phyloP scores from a whole-genome alignment of 2,329 filamentous ascomycete species.

The Colletotrichum plurivorum region DNA sequence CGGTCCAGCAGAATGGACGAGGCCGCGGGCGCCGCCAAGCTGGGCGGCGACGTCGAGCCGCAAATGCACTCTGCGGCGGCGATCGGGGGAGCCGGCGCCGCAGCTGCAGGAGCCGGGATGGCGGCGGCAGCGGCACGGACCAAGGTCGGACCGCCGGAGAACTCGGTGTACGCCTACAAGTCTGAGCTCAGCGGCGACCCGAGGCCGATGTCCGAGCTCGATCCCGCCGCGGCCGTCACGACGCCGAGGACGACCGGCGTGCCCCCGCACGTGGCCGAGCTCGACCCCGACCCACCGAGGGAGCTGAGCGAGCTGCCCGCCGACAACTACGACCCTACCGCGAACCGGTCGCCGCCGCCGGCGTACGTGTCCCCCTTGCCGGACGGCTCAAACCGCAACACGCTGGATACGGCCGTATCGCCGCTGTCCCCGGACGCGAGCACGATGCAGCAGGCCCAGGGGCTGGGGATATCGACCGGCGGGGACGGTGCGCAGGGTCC shows the following conservation, averaged over 20 bases:
- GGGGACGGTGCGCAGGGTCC: background rate
- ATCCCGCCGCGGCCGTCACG: slow-evolving; percentile 23
- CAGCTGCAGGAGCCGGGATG: background rate
- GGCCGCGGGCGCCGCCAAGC: background rate
- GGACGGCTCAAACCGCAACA: background rate
- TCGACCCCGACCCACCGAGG: slow-evolving; percentile 12
- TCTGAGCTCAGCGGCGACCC: slow-evolving; percentile 33
- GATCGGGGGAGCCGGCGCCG: background rate
- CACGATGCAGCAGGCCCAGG: slow-evolving; percentile 1
- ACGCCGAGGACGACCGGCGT: background rate
- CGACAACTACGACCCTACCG: slow-evolving; percentile 29
- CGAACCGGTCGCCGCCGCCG: slow-evolving; percentile 15
- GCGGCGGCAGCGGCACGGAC: slow-evolving; percentile 10
- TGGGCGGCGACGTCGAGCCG: slow-evolving; percentile 2
- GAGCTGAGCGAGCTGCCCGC: slow-evolving; percentile 31
- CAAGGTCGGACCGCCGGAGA: background rate
- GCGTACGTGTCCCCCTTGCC: slow-evolving; percentile 27
- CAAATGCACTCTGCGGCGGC: slow-evolving; percentile 14
- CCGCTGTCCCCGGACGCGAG: slow-evolving; percentile 24
- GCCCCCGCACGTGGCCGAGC: slow-evolving; percentile 18
- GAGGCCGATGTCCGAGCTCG: slow-evolving; percentile 23
- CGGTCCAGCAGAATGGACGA: slow-evolving; percentile 11
- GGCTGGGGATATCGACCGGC: background rate
- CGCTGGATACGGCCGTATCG: slow-evolving; percentile 26
- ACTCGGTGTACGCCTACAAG: slow-evolving; percentile 24